Evolutionary conservation across 192 early-diverging fungal genomes (phyloP).

Genomic region (Coemansia sp.): DNA sequence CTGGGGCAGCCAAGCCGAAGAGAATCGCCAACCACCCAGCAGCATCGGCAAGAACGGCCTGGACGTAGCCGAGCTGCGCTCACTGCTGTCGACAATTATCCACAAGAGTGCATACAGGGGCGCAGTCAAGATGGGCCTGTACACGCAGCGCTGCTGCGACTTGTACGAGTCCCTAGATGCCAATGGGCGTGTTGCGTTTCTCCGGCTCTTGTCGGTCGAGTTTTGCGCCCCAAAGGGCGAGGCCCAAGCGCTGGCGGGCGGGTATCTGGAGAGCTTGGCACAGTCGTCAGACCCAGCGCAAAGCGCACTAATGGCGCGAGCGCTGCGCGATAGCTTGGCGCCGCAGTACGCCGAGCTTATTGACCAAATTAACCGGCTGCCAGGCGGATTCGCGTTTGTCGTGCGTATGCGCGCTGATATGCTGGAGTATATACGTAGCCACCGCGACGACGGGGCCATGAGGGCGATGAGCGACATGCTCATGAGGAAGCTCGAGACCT

Average conservation of each 20-base stretch:
- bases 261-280: conserved; percentile 13
- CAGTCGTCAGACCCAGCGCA: conserved; percentile 18
- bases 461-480: conserved; percentile 67
- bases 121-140: conserved; percentile 55
- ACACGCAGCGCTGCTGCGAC: conserved; percentile 61
- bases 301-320: conserved; percentile 50
- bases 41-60: not conserved
- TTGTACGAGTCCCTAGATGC: conserved; percentile 59
- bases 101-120: conserved; percentile 57
- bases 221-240: conserved; percentile 53
- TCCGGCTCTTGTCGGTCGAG: conserved; percentile 29
- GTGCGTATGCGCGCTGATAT: conserved; percentile 79
- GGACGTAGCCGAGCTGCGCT: conserved; percentile 13
- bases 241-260: conserved; percentile 42
- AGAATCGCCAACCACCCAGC: not conserved
- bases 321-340: conserved; percentile 66
- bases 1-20: conserved; percentile 27
- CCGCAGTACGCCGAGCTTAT: conserved; percentile 78
- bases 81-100: conserved; percentile 40
- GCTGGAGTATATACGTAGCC: conserved; percentile 48
- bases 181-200: conserved; percentile 13
- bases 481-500: conserved; percentile 69
- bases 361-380: conserved; percentile 73
- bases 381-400: conserved; percentile 81
- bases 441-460: conserved; percentile 55